phyloP scores from a whole-genome alignment of 1,139 yeast species.

The Pichia sp. region DNA sequence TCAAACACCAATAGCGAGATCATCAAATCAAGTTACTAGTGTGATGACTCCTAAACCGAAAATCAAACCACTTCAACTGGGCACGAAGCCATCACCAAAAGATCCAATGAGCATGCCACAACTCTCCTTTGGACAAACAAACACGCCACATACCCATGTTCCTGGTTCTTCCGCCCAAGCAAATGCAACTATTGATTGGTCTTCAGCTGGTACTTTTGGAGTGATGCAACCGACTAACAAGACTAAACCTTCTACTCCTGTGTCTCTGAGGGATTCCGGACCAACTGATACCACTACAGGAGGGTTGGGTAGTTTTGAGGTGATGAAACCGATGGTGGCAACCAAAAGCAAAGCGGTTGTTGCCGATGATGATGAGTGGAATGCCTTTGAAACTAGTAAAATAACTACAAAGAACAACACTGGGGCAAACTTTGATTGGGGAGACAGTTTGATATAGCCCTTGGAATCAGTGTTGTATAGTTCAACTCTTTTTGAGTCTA shows the following conservation, averaged over 20 bases:
- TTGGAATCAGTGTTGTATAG: not conserved
- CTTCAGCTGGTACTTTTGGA: conserved; percentile 3
- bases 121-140: conserved; percentile 9
- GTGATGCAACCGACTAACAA: conserved; percentile 11
- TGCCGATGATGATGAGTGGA: conserved; percentile 14
- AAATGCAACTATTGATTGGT: conserved; percentile 11
- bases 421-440: conserved; percentile 3
- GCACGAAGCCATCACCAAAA: too few relatives aligned
- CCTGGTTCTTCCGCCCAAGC: too few relatives aligned
- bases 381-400: conserved; percentile 11
- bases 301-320: not conserved
- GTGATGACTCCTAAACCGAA: not conserved
- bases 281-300: not conserved
- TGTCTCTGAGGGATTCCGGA: not conserved
- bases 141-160: too few relatives aligned
- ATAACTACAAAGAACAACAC: conserved; percentile 3
- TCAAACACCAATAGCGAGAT: too few relatives aligned
- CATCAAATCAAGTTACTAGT: not conserved
- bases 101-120: not conserved
- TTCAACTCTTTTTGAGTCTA: not conserved
- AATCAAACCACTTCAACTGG: conserved; percentile 1
- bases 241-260: not conserved
- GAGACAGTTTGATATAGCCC: conserved; percentile 7
- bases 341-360: conserved; percentile 1
- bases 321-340: conserved; percentile 6